phyloP scores from a whole-genome alignment of 169 alveolate genomes.

The Cryptosporidium baileyi region DNA sequence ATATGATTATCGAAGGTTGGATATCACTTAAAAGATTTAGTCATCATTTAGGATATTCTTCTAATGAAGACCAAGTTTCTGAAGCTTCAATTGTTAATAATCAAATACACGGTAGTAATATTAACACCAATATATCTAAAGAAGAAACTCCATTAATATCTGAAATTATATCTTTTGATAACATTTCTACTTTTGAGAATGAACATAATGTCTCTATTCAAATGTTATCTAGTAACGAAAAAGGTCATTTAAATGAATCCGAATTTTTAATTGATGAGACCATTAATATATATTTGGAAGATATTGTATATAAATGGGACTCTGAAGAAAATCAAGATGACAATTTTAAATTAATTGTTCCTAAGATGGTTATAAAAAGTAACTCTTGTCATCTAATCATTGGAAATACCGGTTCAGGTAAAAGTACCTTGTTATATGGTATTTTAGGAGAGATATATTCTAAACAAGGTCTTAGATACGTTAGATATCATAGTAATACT shows the following conservation, averaged over 20 bases:
- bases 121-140: neutral
- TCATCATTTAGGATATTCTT: constrained; percentile 18
- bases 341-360: neutral
- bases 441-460: constrained; percentile 53
- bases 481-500: neutral
- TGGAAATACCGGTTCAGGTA: constrained; percentile 47
- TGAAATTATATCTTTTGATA: constrained; percentile 6
- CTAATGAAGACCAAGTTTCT: neutral
- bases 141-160: constrained; percentile 34
- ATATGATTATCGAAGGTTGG: constrained; percentile 68
- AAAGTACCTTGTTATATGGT: constrained; percentile 50
- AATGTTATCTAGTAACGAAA: neutral
- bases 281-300: neutral
- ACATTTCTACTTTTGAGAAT: neutral
- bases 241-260: neutral
- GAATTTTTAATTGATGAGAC: neutral
- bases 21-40: constrained; percentile 62
- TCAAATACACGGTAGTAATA: neutral
- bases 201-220: neutral
- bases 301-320: constrained; percentile 18
- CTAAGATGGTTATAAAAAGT: constrained; percentile 3
- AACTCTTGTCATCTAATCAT: constrained; percentile 42
- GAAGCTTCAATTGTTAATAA: too few species aligned
- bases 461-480: constrained; percentile 14
- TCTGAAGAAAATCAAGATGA: neutral